Percentiles rank a stretch among this genome's conserved stretches.
These are phyloP conservation scores for Phallus indusiatus DNA, from an alignment of 768 basidiomycete species.

Conservation along the genomic window DNA sequence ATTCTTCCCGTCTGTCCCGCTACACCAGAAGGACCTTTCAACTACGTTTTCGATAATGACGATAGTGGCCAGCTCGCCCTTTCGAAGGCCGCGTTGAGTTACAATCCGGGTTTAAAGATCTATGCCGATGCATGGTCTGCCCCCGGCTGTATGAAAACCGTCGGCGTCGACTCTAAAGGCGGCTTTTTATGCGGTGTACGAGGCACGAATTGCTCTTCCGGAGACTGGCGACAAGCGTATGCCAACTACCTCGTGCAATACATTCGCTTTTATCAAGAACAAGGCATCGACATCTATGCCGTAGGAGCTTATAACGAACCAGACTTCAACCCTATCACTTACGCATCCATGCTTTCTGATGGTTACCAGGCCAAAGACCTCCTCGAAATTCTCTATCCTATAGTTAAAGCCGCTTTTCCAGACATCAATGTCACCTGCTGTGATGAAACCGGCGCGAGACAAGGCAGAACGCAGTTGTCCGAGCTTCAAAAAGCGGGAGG, in stretches of 20 bases:
- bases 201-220: slow-evolving; percentile 9
- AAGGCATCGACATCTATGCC: slow-evolving; percentile 4
- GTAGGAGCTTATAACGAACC: slow-evolving; percentile 11
- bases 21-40: not conserved
- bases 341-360: slow-evolving; percentile 6
- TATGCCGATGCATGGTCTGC: slow-evolving; percentile 12
- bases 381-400: slow-evolving; percentile 4
- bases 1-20: slow-evolving; percentile 1
- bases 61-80: slow-evolving; percentile 9
- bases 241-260: slow-evolving; percentile 11
- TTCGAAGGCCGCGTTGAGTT: slow-evolving; percentile 1
- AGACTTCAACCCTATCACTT: slow-evolving; percentile 6
- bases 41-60: slow-evolving; percentile 5
- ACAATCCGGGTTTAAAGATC: slow-evolving; percentile 4
- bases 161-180: slow-evolving; percentile 4
- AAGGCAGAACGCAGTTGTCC: slow-evolving; percentile 1
- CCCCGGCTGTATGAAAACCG: slow-evolving; percentile 12
- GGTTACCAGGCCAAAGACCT: slow-evolving; percentile 5
- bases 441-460: slow-evolving; percentile 6
- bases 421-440: slow-evolving; percentile 8
- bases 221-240: slow-evolving; percentile 11
- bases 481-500: slow-evolving; percentile 6
- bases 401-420: not conserved
- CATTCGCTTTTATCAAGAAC: slow-evolving; percentile 8
- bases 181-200: slow-evolving; percentile 9